Base-by-base conservation (phyloP, 2,329 filamentous ascomycete genomes). In the Penicillium sp. region DNA sequence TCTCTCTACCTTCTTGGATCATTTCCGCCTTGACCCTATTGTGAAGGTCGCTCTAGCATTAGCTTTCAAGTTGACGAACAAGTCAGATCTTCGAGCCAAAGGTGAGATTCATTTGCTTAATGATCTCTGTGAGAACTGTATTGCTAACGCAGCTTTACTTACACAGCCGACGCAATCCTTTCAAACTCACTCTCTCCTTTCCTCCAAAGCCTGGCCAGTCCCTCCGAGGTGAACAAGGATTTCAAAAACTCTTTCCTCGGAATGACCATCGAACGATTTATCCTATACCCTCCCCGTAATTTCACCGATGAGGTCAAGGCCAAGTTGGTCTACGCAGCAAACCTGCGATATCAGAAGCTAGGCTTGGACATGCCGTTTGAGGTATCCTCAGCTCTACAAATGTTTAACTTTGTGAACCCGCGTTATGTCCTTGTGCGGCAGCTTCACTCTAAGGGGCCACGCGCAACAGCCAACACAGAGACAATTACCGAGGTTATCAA, bases 1-100 rank as follows among this genome's bases (percentile, higher is more conserved):
- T 62, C 78, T 98, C n/a, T 86, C 87, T 2, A 87, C 86, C 2
- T 97, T 98, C 63, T 83, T 97, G 76, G 86, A 94, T 50, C 90
- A 97, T 65, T 98, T 98, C 74, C 89, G 90, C 63, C 77, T 96
- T 38, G 90, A 96, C 69, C 82, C 88, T 7, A 68, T 96, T 32
- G 82, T 89, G 58, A 94, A 94, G 74, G 87, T 87, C 27, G 79
- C 94, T 47, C 76, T 98, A 49, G 87, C 88, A 34, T 74, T 96
- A 41, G 88, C 91, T 4, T 95, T 95, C 67, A 94, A 91, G 67
- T 79, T 83, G 47, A 83, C 83, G n/a, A 79, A 79, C 27, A 88
- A 87, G 56, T 71, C 81, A 42, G 90, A 96, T 63, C 71, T 98
- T 37, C 87, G 88, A 59, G 84, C 84, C 4, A 97, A 96, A 80